Evolutionary conservation across 345 rosid species (phyloP), one percentile per base, ranked within the genome.

Genomic region (Sisymbrium altissimum): DNA sequence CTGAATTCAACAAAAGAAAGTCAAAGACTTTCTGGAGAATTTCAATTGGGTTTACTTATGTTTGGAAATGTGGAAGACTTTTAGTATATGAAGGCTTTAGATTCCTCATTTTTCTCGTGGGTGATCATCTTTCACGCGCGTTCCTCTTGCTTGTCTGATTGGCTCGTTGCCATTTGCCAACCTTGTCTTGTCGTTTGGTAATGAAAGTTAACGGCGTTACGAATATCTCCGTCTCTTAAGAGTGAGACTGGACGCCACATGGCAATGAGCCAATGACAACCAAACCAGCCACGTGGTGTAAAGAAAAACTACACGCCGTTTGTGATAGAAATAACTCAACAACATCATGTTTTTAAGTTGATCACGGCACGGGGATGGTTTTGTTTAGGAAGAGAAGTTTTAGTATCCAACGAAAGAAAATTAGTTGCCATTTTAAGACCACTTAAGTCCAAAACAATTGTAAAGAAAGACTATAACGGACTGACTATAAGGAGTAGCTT

Each of bases 101-200:
- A 9, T 10, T 39, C 1, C 10, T 27, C 44, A 17, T 17, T 50
- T 38, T 39, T 14, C 43, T 17, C 25, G 35, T 58, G 65, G 13
- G 57, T 13, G 30, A 41, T 71, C 53, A 7, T 46, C 17, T 25
- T 36, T 60, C 32, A 8, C 54, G 4, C 19, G 0, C 12, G 52
- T 3, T 53, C 13, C n/a, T n/a, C n/a, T n/a, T n/a, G n/a, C n/a
- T 30, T 4, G 55, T 64, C 45, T 54, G 70, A n/a, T 41, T 63
- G 33, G 39, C n/a, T 21, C 41, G 23, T 25, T 23, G 36, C 9
- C 18, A 53, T 55, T 33, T 45, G 59, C 41, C 72, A 30, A 45
- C 65, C 52, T 32, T 50, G 64, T 73, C 48, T 72, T 53, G 71
- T 73, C 57, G 39, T 73, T 33, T 55, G 9, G 48, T 10, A 5